These are phyloP conservation scores for Ceratobasidium sp. DNA, from an alignment of 1,284 basidiomycete genomes.

Conservation along the genomic window DNA sequence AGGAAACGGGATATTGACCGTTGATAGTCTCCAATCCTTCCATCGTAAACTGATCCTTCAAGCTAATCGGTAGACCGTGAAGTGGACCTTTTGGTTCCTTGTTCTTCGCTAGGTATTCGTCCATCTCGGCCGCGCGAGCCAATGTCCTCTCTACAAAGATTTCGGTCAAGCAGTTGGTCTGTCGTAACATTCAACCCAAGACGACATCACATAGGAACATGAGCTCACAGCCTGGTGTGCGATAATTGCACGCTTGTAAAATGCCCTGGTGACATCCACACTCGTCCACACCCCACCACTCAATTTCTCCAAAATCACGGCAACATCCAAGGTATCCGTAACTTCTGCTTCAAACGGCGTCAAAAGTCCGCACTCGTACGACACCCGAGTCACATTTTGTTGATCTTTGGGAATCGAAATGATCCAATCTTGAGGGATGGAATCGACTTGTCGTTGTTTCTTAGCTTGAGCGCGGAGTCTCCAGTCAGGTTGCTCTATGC, in stretches of 20 bases:
- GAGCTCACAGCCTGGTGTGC: slow-evolving; percentile 82
- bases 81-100: slow-evolving; percentile 54
- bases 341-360: slow-evolving; percentile 71
- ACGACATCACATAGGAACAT: background rate
- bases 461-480: slow-evolving; percentile 64
- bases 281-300: slow-evolving; percentile 66
- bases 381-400: slow-evolving; percentile 67
- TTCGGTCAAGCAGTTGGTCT: slow-evolving; percentile 75
- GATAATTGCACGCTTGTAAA: slow-evolving; percentile 80
- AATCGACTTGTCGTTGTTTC: slow-evolving; percentile 62
- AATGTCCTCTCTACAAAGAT: slow-evolving; percentile 51
- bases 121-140: slow-evolving; percentile 49
- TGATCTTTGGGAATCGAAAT: slow-evolving; percentile 59
- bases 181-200: slow-evolving; percentile 47
- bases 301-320: slow-evolving; percentile 63
- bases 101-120: slow-evolving; percentile 51
- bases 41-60: slow-evolving; percentile 69
- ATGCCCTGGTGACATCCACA: slow-evolving; percentile 76
- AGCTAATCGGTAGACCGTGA: slow-evolving; percentile 53
- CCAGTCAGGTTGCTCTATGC: slow-evolving; percentile 57
- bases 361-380: slow-evolving; percentile 69
- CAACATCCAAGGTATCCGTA: slow-evolving; percentile 65
- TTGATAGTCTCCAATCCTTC: slow-evolving; percentile 68
- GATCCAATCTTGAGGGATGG: slow-evolving; percentile 71
- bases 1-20: slow-evolving; percentile 56